These are phyloP conservation scores for Aureobasidium zeae DNA, from an alignment of 2,329 filamentous ascomycete species.

Conservation along the genomic window DNA sequence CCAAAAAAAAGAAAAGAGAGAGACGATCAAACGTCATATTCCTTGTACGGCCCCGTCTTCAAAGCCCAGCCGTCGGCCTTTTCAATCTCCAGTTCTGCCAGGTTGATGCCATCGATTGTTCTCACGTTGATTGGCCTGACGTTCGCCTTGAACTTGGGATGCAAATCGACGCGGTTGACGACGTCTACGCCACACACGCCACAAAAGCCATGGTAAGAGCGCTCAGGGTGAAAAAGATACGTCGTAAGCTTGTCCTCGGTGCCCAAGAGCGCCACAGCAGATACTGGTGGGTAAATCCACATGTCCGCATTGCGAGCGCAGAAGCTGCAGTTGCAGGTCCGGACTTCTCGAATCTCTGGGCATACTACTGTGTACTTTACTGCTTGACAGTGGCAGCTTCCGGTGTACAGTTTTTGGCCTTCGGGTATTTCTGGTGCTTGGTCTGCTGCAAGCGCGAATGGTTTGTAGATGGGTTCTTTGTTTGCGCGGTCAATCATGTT, in stretches of 20 bases:
- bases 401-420: conserved; percentile 4
- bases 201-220: conserved; percentile 2
- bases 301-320: conserved; percentile 9
- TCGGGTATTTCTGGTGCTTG: not conserved
- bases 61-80: not conserved
- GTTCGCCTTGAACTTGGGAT: not conserved
- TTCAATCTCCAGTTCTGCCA: not conserved
- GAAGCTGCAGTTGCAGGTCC: conserved; percentile 11
- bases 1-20: too few species aligned
- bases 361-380: conserved; percentile 1
- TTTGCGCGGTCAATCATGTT: conserved; percentile 1
- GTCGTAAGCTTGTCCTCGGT: conserved; percentile 1
- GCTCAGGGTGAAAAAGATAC: not conserved
- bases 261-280: not conserved
- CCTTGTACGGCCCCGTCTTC: not conserved
- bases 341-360: not conserved
- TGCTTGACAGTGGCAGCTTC: conserved; percentile 12
- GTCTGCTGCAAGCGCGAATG: not conserved
- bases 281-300: conserved; percentile 4
- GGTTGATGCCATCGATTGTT: not conserved
- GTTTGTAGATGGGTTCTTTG: not conserved
- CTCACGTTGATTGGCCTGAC: conserved; percentile 7
- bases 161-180: conserved; percentile 1
- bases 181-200: conserved; percentile 9
- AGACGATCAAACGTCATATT: conserved; percentile 6